phyloP scores from a whole-genome alignment of 192 early-diverging fungal species.

The Mortierella claussenii region DNA sequence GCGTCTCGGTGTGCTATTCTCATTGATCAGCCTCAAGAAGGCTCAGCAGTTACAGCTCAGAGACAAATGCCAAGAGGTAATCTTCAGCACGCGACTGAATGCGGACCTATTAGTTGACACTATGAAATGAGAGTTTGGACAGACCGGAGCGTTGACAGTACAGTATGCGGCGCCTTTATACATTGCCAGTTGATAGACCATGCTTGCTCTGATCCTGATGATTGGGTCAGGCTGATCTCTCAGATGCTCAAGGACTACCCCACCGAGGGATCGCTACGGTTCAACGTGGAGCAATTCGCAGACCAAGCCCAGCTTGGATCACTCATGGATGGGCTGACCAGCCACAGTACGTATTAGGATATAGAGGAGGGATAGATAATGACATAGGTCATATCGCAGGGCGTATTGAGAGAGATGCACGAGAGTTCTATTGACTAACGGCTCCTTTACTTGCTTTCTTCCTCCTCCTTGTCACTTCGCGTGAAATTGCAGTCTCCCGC shows the following conservation, averaged over 20 bases:
- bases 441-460: no score
- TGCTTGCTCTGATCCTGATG: slow-evolving; percentile 36
- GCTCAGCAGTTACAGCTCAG: slow-evolving; percentile 39
- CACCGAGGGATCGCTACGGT: slow-evolving; percentile 26
- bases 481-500: slow-evolving; percentile 16
- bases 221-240: slow-evolving; percentile 37
- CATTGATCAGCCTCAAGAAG: slow-evolving; percentile 48
- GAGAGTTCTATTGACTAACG: neutral
- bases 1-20: slow-evolving; percentile 46
- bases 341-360: slow-evolving; percentile 23
- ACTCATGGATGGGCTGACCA: slow-evolving; percentile 14
- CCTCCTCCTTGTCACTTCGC: no score
- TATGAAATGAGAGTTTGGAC: no score
- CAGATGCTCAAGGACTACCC: slow-evolving; percentile 49
- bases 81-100: no score
- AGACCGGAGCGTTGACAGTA: neutral
- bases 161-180: neutral
- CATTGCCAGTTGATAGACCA: slow-evolving; percentile 29
- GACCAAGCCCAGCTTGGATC: slow-evolving; percentile 38
- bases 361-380: no score
- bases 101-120: no score
- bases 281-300: slow-evolving; percentile 48
- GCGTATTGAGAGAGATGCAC: neutral
- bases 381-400: no score
- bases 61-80: slow-evolving; percentile 35